A percentile compares a stretch with the other conserved stretches of the same genome.
Conservation (phyloP, 495 filamentous ascomycete genomes). For the Extremus antarcticus region DNA sequence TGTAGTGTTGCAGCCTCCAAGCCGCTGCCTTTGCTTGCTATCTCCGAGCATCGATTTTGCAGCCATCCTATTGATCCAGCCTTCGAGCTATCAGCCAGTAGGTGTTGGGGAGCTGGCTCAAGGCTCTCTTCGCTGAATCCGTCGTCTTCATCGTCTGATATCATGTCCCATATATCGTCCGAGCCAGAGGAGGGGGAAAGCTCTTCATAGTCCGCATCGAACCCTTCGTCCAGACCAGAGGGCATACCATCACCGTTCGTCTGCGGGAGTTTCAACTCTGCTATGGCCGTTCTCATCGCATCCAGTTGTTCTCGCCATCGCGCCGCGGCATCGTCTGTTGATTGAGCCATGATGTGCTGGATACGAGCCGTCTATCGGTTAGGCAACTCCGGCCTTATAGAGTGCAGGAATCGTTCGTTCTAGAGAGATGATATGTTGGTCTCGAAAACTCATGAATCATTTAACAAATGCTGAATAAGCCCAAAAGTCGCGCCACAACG, state of each 20-base stretch:
- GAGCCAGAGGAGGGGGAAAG: conserved; percentile 49
- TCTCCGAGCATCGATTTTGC: conserved; percentile 45
- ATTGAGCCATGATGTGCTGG: not conserved
- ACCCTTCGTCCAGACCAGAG: conserved; percentile 44
- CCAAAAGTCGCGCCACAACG: no score
- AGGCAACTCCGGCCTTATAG: no score
- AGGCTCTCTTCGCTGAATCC: conserved; percentile 41
- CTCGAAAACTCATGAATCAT: no score
- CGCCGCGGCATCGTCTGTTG: conserved; percentile 35
- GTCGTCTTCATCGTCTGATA: conserved; percentile 59
- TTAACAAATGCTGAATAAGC: no score
- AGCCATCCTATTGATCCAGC: conserved; percentile 46
- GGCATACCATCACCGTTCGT: conserved; percentile 25
- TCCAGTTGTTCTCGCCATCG: conserved; percentile 62
- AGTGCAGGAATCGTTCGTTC: no score
- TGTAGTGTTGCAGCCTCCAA: conserved; percentile 51
- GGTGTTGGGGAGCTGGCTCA: conserved; percentile 24
- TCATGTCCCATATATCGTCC: conserved; percentile 85
- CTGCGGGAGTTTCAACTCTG: conserved; percentile 50
- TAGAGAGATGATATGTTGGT: no score
- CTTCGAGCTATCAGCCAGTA: conserved; percentile 4
- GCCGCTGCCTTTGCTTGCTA: conserved; percentile 49
- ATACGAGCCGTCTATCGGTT: no score
- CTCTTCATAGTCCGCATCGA: conserved; percentile 48
- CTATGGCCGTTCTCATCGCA: conserved; percentile 63